Base-by-base conservation (phyloP, 2,329 filamentous ascomycete species). In the Penicillium sp. region DNA sequence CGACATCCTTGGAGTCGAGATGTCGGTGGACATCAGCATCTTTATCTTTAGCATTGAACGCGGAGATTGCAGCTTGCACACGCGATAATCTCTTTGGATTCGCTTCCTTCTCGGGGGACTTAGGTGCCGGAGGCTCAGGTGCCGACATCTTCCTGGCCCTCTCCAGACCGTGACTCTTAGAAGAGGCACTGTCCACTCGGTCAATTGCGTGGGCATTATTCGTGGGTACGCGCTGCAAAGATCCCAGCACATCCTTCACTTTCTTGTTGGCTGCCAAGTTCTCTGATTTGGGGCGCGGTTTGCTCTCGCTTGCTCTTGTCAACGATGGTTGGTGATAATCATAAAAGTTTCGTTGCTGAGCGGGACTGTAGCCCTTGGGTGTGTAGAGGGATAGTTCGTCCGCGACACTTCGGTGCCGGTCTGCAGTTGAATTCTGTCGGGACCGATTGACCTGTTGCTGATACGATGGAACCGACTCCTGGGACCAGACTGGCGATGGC, bases 401-500 rank as follows among this genome's bases (percentile, higher is more conserved):
- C 18, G 81, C 76, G 25, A 82, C 61, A 33, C 72, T 78, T 35
- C 75, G 67, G 20, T 73, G 72, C 56, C 77, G 76, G 35, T 78
- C 69, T 9, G 79, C 77, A 12, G 80, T 69, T 11, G 60, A 64
- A 44, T 59, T 62, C 20, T 76, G 77, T 53, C 74, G 76, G 2
- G 74, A 75, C 26, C 60, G 68, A 18, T 65, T 59, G 43, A 48
- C 33, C 4, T 66, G 59, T 40, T 71, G 68, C 49, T 71, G 63
- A 46, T 72, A 63, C n/a, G 69, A 66, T 37, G 72, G 70, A 4
- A 76, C 75, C 54, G 81, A 75, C 69, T 93, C 94, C 66, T 94
- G 88, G 14, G 89, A 85, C 80, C 90, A 96, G 53, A 93, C 92
- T 23, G 92, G 91, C 2, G 89, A 85, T 18, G 83, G 79, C 9